Conservation (phyloP, 306 rosid species). For the Clitoria ternatea region DNA sequence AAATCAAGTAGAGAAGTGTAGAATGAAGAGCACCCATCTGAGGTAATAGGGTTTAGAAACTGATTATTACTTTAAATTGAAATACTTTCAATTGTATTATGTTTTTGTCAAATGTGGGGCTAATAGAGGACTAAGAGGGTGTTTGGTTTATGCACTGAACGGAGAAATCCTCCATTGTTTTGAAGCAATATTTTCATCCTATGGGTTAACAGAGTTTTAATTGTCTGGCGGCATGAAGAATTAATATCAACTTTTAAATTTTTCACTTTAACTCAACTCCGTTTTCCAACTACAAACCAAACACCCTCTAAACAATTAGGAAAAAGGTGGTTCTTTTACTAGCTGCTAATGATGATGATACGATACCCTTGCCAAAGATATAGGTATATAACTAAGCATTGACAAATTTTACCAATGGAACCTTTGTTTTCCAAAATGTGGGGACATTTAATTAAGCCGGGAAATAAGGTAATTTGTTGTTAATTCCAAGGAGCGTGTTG, state of each 20-base stretch:
- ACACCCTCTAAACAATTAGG: constrained; percentile 30
- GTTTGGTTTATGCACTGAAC: too few relatives aligned
- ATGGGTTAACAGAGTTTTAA: too few relatives aligned
- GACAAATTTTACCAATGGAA: constrained; percentile 26
- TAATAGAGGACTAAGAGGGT: constrained; percentile 19
- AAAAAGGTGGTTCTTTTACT: constrained; percentile 22
- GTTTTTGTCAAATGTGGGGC: constrained; percentile 29
- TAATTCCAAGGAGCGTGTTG: constrained; percentile 23
- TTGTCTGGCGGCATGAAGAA: too few relatives aligned
- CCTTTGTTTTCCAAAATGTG: constrained; percentile 41
- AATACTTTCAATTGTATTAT: neutral
- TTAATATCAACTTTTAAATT: too few relatives aligned
- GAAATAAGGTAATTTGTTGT: constrained; percentile 36
- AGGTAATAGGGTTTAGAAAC: constrained; percentile 27
- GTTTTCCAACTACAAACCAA: too few relatives aligned
- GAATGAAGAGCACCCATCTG: constrained; percentile 64
- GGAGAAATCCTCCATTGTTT: too few relatives aligned
- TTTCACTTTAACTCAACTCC: too few relatives aligned
- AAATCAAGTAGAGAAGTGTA: constrained; percentile 48
- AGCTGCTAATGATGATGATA: constrained; percentile 28
- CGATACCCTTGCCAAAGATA: constrained; percentile 29
- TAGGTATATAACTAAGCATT: constrained; percentile 18
- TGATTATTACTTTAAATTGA: constrained; percentile 28
- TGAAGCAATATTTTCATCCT: too few relatives aligned
- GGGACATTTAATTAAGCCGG: constrained; percentile 52